Evolutionary conservation across 1,284 basidiomycete species (phyloP).

Genomic region (Phellinidium pouzarii): DNA sequence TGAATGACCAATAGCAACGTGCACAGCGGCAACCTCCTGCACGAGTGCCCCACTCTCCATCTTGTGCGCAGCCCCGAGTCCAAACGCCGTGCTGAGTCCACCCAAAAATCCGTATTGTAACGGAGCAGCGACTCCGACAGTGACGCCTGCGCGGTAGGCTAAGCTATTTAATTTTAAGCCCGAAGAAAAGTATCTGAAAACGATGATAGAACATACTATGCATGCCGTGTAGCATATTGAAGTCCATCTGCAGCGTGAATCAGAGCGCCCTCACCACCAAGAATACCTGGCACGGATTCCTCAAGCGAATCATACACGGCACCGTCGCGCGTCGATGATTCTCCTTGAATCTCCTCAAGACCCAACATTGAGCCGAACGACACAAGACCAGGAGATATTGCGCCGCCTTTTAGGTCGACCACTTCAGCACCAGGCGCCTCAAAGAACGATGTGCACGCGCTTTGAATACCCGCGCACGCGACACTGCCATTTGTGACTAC

Average conservation of each 20-base stretch:
- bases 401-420: conserved; percentile 23
- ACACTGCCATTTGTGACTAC: conserved; percentile 38
- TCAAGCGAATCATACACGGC: conserved; percentile 44
- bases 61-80: conserved; percentile 32
- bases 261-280: conserved; percentile 43
- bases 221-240: conserved; percentile 63
- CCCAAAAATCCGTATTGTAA: conserved; percentile 34
- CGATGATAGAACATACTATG: conserved; percentile 52
- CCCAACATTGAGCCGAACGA: conserved; percentile 18
- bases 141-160: conserved; percentile 37
- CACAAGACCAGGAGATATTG: conserved; percentile 21
- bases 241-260: conserved; percentile 71
- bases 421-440: conserved; percentile 9
- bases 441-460: conserved; percentile 30
- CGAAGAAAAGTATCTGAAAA: conserved; percentile 42
- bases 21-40: conserved; percentile 55
- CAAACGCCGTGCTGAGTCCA: conserved; percentile 46
- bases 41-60: conserved; percentile 36
- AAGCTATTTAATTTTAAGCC: conserved; percentile 55
- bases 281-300: conserved; percentile 34
- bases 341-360: conserved; percentile 43
- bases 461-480: conserved; percentile 28
- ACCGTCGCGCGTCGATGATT: conserved; percentile 65
- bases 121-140: conserved; percentile 31
- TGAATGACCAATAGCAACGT: conserved; percentile 50